A percentile compares a stretch with the other conserved stretches of the same genome.
These are phyloP conservation scores for Conoideocrella luteorostrata DNA, from an alignment of 2,329 filamentous ascomycete genomes.

Conservation along the genomic window DNA sequence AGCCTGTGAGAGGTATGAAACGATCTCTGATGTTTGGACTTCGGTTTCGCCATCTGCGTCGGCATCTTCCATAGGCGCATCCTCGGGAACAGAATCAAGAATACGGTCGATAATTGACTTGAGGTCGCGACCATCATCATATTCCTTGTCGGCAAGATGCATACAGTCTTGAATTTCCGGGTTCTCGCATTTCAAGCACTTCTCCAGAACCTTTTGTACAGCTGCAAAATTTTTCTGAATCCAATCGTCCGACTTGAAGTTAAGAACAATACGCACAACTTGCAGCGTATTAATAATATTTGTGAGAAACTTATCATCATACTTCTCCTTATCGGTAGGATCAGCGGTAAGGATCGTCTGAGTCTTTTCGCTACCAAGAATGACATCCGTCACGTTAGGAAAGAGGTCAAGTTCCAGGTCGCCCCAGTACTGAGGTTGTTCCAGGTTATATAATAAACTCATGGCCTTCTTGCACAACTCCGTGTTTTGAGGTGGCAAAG, in stretches of 20 bases:
- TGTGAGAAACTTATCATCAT: constrained; percentile 77
- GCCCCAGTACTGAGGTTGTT: constrained; percentile 84
- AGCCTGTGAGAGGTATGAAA: constrained; percentile 75
- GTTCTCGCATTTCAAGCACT: constrained; percentile 80
- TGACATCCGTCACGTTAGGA: constrained; percentile 79
- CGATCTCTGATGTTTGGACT: constrained; percentile 77
- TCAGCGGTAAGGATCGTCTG: constrained; percentile 52
- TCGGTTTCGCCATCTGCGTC: constrained; percentile 83
- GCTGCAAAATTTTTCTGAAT: constrained; percentile 68
- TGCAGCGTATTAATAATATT: constrained; percentile 92
- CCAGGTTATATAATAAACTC: constrained; percentile 71
- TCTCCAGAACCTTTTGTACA: constrained; percentile 84
- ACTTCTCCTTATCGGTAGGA: constrained; percentile 60
- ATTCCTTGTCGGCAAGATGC: constrained; percentile 64
- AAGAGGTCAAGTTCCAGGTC: constrained; percentile 90
- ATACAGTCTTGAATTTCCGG: constrained; percentile 91
- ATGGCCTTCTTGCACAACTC: constrained; percentile 86
- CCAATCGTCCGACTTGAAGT: constrained; percentile 87
- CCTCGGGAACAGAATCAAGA: constrained; percentile 82
- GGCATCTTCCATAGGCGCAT: constrained; percentile 62
- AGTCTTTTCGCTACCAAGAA: constrained; percentile 77
- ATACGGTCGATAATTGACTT: constrained; percentile 73
- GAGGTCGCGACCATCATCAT: constrained; percentile 63
- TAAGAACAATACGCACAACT: constrained; percentile 82
- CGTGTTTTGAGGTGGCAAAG: constrained; percentile 49